Base-by-base conservation (phyloP, 208 protist genomes). In the Leishmania mexicana region DNA sequence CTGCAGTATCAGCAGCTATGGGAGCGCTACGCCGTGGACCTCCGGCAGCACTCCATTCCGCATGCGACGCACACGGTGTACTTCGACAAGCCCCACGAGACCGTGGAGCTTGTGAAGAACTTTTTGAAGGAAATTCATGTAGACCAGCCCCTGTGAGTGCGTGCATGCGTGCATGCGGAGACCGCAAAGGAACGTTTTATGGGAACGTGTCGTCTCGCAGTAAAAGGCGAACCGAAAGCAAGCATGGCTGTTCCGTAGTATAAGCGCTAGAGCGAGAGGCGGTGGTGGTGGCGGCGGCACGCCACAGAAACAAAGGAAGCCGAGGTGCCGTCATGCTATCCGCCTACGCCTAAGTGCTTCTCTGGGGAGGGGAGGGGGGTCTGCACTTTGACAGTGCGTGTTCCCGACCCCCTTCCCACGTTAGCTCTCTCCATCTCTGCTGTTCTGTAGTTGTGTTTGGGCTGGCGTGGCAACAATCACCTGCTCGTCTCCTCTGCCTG, bases 41-140 rank as follows among this genome's bases (percentile, higher is more conserved):
- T 89, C 49, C 79, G 90, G 49, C 84, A 95, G 87, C 85, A 89
- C 79, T 72, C 88, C n/a, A 71, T 95, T 17, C 81, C 76, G 5
- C 70, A 78, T n/a, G 89, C 92, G 3, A 84, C 87, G 31, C 90
- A 95, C 77, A 92, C 85, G 3, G 74, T 95, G 24, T 90, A 89
- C 80, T 92, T 89, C 75, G 90, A 93, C 75, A 80, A 90, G 53
- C 76, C 89, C n/a, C 77, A 81, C 15, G 85, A 81, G 13, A 90
- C 87, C 1, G 42, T 87, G 0, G 38, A 49, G 1, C 62, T 87
- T 3, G 78, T 91, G 7, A 83, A 71, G 21, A 42, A 68, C 2
- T 93, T 93, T 75, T 35, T 92, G 47, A 58, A 77, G 6, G 53
- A 77, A 31, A 77, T 77, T 64, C 47, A 45, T 21, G 38, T 77